These are phyloP conservation scores for Lodderomyces theae DNA, from an alignment of 1,139 yeast species.

Conservation along the genomic window DNA sequence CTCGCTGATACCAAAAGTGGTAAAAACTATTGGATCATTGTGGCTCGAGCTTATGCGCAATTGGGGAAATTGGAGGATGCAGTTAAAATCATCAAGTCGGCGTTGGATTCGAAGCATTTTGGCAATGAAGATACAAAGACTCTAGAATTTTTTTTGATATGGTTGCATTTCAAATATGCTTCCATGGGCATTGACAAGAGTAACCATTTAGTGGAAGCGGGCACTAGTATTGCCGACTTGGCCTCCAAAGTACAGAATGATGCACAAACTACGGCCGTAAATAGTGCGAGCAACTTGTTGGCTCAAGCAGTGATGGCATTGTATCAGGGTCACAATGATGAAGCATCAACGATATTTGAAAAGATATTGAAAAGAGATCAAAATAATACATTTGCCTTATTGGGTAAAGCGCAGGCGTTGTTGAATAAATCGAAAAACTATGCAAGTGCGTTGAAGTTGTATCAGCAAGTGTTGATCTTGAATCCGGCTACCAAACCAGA, in stretches of 20 bases:
- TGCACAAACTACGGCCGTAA: constrained; percentile 15
- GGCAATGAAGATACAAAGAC: constrained; percentile 50
- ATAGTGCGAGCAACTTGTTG: constrained; percentile 44
- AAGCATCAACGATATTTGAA: constrained; percentile 64
- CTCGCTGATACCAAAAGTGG: constrained; percentile 77
- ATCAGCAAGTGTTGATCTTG: constrained; percentile 75
- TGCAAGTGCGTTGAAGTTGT: constrained; percentile 69
- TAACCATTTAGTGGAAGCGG: constrained; percentile 24
- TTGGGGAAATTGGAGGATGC: constrained; percentile 62
- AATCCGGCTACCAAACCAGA: constrained; percentile 84
- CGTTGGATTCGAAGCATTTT: constrained; percentile 40
- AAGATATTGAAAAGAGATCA: constrained; percentile 47
- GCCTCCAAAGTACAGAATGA: constrained; percentile 17
- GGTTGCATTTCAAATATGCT: constrained; percentile 59
- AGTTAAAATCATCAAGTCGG: constrained; percentile 58
- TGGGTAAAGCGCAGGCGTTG: constrained; percentile 82
- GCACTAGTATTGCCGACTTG: constrained; percentile 19
- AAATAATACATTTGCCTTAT: constrained; percentile 68
- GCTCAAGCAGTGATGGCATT: constrained; percentile 57
- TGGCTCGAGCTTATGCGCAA: constrained; percentile 77
- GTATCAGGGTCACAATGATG: constrained; percentile 53
- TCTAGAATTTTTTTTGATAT: constrained; percentile 63
- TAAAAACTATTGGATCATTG: constrained; percentile 76
- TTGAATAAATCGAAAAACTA: constrained; percentile 69
- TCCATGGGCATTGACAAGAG: constrained; percentile 26